Base-by-base conservation (phyloP, 345 rosid species). In the Trapa bicornis region DNA sequence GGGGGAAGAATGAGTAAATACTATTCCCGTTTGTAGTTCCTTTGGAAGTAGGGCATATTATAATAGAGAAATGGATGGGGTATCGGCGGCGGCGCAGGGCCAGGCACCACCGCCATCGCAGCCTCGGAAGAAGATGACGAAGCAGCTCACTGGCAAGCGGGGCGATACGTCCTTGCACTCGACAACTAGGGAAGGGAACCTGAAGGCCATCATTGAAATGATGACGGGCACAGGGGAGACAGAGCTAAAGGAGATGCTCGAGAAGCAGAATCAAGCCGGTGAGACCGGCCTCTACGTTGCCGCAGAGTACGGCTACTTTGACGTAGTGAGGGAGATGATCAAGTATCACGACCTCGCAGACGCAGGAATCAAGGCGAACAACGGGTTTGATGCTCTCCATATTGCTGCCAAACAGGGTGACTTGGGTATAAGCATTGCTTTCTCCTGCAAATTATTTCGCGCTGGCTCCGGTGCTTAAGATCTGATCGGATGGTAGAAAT, bases 351-450 rank as follows among this genome's bases (percentile, higher is more conserved):
- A 91, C 80, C 89, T 94, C 56, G 71, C 78, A 29, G 78, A 79
- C 42, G 96, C 96, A 65, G 86, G 88, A 37, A 90, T 87, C 83
- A 94, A 84, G 80, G 97, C 97, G 10, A 80, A 89, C 66, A 94
- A 94, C 36, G 99, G 99, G 0, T 94, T 88, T 43, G 99, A 94
- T 74, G 97, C 99, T 16, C 84, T 94, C 71, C 97, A 94, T 76
- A 86, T 91, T 74, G 97, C 97, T 74, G 96, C 97, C 13, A 94
- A 94, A 81, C 96, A 88, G 84, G 97, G 97, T 37, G 87, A 89
- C 80, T 68, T 84, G 50, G 92, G 99, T 91, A 80, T 45, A 73
- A 71, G 37, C 47, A 12, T 3, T 0, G 3, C 2, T 62, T 14
- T 36, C 37, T 32, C 10, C 14, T 10, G 43, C 53, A 47, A 11